Evolutionary conservation across 768 basidiomycete species (phyloP).

Genomic region (Leccinum disarticulatum): DNA sequence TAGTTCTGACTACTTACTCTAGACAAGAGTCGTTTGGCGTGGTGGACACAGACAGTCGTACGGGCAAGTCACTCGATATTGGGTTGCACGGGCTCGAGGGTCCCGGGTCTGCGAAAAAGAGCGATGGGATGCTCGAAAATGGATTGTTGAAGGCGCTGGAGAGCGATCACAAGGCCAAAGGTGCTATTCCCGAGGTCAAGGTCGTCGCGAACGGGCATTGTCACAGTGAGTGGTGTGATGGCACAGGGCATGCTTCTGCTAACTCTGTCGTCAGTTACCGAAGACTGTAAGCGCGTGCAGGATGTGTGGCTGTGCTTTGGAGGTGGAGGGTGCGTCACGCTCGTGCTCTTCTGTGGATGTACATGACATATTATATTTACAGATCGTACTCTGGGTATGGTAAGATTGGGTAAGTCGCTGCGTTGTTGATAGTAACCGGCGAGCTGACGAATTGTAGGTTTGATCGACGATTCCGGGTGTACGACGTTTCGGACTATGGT

Average conservation of each 20-base stretch:
- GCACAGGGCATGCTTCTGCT: constrained; percentile 2
- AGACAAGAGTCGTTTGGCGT: constrained; percentile 74
- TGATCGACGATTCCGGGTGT: constrained; percentile 88
- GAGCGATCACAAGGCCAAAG: constrained; percentile 56
- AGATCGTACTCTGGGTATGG: constrained; percentile 85
- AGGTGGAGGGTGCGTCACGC: constrained; percentile 65
- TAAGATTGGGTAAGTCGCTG: constrained; percentile 58
- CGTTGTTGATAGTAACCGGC: neutral
- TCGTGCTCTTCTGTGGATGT: neutral
- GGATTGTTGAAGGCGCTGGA: constrained; percentile 73
- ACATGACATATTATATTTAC: neutral
- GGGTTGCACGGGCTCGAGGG: constrained; percentile 63
- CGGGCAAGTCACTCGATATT: constrained; percentile 63
- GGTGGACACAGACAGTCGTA: constrained; percentile 64
- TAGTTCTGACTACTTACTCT: neutral
- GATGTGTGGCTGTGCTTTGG: constrained; percentile 94
- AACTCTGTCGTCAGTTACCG: constrained; percentile 57
- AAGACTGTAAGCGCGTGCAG: constrained; percentile 81
- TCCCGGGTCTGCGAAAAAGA: constrained; percentile 63
- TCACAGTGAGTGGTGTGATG: constrained; percentile 55
- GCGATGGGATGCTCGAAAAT: constrained; percentile 82
- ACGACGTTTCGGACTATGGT: constrained; percentile 84
- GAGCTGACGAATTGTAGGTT: constrained; percentile 48
- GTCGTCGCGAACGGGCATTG: constrained; percentile 89
- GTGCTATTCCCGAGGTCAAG: constrained; percentile 69